Evolutionary conservation across 164 flowering plant species (phyloP), one percentile per base, ranked within the genome.

Genomic region (Stephania japonica): DNA sequence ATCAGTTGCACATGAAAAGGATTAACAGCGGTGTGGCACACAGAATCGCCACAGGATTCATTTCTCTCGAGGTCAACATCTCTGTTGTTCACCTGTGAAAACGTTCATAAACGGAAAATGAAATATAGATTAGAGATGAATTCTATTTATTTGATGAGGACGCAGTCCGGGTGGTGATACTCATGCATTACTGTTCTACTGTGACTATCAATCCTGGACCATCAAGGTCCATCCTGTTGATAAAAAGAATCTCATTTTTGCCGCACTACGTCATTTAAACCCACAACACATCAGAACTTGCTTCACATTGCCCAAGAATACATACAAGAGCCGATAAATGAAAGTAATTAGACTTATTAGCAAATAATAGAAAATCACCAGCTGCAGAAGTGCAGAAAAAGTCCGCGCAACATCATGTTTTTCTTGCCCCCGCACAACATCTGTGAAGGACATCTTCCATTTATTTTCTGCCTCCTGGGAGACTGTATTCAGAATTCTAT

Each of bases 351-450:
- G 12, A 9, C 16, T 47, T 47, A 47, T 47, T 47, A 16, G 53
- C 23, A 41, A 65, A 65, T 27, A 42, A 53, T 62, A 49, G 67
- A 41, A 24, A 70, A 70, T 83, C 87, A 95, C 99, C 93, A 96
- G 78, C 79, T 91, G 98, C 66, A 93, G 88, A 72, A 96, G 89
- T 6, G 99, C 93, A 78, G 97, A 89, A 75, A 96, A 96, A 53
- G 87, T 84, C 77, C 99, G 84, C 42, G 97, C 93, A 79, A 96
- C 87, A 47, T 93, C 95, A 78, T 93, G 92, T 81, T 91, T 91
- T 68, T 85, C 86, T 72, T 85, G 89, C 24, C 93, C 95, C 53
- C 73, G 73, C 4, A 93, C 95, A 42, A 93, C 80, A 80, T 88
- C 91, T n/a, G 84, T 43, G 66, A 91, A 93, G 67, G 97, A 78